These are phyloP conservation scores for Rhynchospora pubera DNA, from an alignment of 176 grass and related monocot species.

Conservation along the genomic window DNA sequence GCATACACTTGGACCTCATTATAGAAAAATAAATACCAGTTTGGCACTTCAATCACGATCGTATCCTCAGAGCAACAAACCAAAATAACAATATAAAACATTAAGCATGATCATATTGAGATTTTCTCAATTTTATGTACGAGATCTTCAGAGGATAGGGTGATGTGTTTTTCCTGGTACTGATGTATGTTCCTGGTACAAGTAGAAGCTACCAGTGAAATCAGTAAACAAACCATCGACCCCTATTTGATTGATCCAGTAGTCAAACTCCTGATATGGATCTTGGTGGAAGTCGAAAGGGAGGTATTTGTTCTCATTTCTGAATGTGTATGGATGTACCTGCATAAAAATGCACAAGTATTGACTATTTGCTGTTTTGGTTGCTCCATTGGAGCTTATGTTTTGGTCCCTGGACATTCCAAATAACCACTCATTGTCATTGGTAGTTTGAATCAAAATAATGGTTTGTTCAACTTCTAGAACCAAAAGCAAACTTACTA, in stretches of 20 bases:
- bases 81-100: not conserved
- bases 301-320: conserved; percentile 49
- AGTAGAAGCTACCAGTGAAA: conserved; percentile 61
- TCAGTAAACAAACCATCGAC: conserved; percentile 66
- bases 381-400: too few species aligned
- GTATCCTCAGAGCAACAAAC: too few species aligned
- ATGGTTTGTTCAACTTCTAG: too few species aligned
- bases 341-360: conserved; percentile 12
- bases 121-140: conserved; percentile 43
- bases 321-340: conserved; percentile 69
- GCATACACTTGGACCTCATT: not conserved
- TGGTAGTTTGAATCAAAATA: too few species aligned
- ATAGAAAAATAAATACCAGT: not conserved
- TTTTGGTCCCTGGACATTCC: too few species aligned
- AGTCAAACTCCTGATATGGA: conserved; percentile 56
- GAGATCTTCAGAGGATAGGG: conserved; percentile 22
- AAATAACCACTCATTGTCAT: too few species aligned
- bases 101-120: conserved; percentile 29
- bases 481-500: too few species aligned
- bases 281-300: conserved; percentile 76
- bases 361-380: too few species aligned
- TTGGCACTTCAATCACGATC: not conserved
- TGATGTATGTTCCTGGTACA: conserved; percentile 47
- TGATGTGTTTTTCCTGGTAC: conserved; percentile 28
- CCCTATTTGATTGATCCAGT: conserved; percentile 44